Percentiles rank a stretch among this genome's conserved stretches.
Conservation (phyloP, 169 alveolate genomes). For the Plasmodium gonderi region DNA sequence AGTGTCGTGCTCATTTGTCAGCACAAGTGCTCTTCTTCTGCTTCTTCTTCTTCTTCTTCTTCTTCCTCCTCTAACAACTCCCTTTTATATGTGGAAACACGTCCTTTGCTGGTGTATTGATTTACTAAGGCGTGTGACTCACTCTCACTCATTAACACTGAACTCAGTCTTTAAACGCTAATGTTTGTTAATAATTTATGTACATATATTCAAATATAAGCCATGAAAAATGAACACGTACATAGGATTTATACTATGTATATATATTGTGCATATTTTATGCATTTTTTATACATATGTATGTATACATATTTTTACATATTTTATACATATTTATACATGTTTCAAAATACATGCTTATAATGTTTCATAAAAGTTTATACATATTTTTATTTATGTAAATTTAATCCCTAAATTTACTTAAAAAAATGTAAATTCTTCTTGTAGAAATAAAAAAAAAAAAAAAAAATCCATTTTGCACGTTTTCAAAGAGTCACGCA, state of each 20-base stretch:
- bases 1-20: not conserved
- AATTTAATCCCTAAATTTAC: not conserved
- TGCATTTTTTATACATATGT: too few species aligned
- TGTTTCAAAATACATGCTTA: too few species aligned
- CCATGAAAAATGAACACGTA: not conserved
- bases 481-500: not conserved
- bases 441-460: not conserved
- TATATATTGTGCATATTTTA: not conserved
- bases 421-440: not conserved
- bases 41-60: too few species aligned
- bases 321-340: too few species aligned
- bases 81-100: too few species aligned
- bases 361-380: too few species aligned
- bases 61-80: too few species aligned
- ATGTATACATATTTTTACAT: too few species aligned
- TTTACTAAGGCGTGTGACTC: not conserved
- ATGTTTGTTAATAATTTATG: too few species aligned
- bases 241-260: too few species aligned
- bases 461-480: not conserved
- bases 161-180: not conserved
- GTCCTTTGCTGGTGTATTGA: not conserved
- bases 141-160: not conserved
- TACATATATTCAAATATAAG: too few species aligned
- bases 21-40: not conserved
- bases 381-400: too few species aligned